Evolutionary conservation across 441 rosid genomes (phyloP).

Genomic region (Corymbia calophylla): DNA sequence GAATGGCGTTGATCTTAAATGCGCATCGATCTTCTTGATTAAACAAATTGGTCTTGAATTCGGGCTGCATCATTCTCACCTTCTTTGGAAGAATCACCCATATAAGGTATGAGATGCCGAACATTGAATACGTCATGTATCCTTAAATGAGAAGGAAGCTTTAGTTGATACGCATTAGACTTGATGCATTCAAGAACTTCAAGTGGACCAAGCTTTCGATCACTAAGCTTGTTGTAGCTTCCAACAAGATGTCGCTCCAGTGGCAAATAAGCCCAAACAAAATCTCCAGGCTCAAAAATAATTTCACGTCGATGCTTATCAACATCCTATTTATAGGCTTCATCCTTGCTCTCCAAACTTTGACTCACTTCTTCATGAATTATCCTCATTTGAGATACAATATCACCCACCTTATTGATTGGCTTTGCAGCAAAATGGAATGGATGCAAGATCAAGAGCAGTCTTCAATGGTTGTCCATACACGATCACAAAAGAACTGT

Average conservation of each 20-base stretch:
- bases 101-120: too few relatives aligned
- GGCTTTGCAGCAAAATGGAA: not conserved
- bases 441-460: not conserved
- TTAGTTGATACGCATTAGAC: not conserved
- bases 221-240: not conserved
- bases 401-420: not conserved
- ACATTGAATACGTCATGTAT: too few relatives aligned
- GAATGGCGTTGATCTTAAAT: too few relatives aligned
- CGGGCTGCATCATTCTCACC: too few relatives aligned
- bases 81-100: too few relatives aligned
- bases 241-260: not conserved
- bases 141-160: not conserved
- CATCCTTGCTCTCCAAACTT: not conserved
- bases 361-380: not conserved
- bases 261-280: not conserved
- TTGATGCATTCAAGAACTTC: not conserved
- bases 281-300: not conserved
- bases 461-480: not conserved
- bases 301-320: not conserved
- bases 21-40: too few relatives aligned
- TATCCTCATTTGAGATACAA: not conserved
- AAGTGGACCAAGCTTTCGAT: not conserved
- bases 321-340: not conserved
- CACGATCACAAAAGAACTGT: not conserved
- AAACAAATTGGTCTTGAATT: too few relatives aligned